A percentile compares a stretch with the other conserved stretches of the same genome.
Evolutionary conservation across 2,329 filamentous ascomycete species (phyloP).

Genomic region (Alternaria sp.): DNA sequence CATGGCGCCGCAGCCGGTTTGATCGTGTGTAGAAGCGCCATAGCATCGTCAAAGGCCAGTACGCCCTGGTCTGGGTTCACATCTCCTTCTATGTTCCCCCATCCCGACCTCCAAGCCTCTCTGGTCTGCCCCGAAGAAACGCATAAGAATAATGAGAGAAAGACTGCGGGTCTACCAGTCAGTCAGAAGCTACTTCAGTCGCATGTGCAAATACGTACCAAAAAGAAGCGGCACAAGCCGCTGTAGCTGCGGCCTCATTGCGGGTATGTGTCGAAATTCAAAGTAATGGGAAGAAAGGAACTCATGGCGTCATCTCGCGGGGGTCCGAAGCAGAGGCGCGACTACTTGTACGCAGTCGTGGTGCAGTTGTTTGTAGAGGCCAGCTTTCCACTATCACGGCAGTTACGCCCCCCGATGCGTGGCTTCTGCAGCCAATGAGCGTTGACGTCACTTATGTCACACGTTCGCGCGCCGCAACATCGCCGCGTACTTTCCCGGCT

Average conservation of each 20-base stretch:
- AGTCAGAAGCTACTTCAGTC: conserved; percentile 25
- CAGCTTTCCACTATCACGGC: conserved; percentile 44
- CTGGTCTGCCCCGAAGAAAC: conserved; percentile 21
- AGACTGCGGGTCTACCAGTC: conserved; percentile 37
- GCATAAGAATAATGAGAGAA: conserved; percentile 42
- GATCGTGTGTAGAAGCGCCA: conserved; percentile 53
- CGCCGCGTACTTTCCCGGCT: background rate
- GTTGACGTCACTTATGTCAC: conserved; percentile 34
- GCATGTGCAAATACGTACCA: conserved; percentile 32
- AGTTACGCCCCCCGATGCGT: conserved; percentile 26
- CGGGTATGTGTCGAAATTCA: conserved; percentile 22
- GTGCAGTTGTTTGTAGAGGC: conserved; percentile 42
- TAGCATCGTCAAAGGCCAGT: conserved; percentile 52
- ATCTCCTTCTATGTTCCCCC: conserved; percentile 26
- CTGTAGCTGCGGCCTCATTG: conserved; percentile 48
- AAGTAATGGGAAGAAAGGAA: conserved; percentile 22
- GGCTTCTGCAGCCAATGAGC: conserved; percentile 40
- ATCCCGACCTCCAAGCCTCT: conserved; percentile 32
- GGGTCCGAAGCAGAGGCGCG: conserved; percentile 22
- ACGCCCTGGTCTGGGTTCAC: conserved; percentile 29
- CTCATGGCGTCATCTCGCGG: conserved; percentile 46
- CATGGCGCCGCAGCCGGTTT: conserved; percentile 52
- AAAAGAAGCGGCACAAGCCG: conserved; percentile 50
- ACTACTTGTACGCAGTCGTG: conserved; percentile 22
- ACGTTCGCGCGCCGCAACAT: conserved; percentile 14